phyloP scores from a whole-genome alignment of 179 eudicot species.

The Spinacia oleracea region DNA sequence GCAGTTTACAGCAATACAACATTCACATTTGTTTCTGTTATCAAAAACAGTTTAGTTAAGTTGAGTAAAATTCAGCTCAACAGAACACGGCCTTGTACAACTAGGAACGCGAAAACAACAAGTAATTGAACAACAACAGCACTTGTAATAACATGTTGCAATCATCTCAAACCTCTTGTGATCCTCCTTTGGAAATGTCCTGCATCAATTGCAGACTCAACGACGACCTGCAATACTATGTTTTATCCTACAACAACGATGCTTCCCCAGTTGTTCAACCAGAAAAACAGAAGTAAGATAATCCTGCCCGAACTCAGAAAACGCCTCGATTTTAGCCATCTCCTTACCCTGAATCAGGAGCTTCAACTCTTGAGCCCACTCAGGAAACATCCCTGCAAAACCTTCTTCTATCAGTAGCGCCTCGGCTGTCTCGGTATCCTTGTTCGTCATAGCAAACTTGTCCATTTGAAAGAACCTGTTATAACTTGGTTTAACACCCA shows the following conservation, averaged over 20 bases:
- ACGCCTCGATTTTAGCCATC: conserved; percentile 11
- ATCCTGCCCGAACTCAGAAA: conserved; percentile 9
- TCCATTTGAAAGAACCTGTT: conserved; percentile 9
- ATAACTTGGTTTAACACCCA: conserved; percentile 15
- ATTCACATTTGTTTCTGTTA: conserved; percentile 8
- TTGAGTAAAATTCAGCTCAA: no score
- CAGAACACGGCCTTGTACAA: no score
- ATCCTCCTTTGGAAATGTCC: no score
- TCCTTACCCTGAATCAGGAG: background rate
- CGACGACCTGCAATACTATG: background rate
- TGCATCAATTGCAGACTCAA: background rate
- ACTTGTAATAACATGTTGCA: background rate
- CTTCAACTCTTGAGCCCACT: conserved; percentile 12
- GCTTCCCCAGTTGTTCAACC: conserved; percentile 20
- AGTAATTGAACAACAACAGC: background rate
- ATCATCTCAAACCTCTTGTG: no score
- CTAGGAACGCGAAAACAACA: background rate
- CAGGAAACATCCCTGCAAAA: conserved; percentile 20
- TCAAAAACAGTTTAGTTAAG: no score
- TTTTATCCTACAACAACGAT: conserved; percentile 15
- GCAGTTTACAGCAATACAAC: conserved; percentile 7
- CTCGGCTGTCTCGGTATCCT: conserved; percentile 6
- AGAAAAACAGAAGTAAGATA: conserved; percentile 12
- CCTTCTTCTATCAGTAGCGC: conserved; percentile 9
- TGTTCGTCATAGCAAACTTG: background rate